Base-by-base conservation (phyloP, 2,329 filamentous ascomycete genomes). In the Sarocladium strictum region DNA sequence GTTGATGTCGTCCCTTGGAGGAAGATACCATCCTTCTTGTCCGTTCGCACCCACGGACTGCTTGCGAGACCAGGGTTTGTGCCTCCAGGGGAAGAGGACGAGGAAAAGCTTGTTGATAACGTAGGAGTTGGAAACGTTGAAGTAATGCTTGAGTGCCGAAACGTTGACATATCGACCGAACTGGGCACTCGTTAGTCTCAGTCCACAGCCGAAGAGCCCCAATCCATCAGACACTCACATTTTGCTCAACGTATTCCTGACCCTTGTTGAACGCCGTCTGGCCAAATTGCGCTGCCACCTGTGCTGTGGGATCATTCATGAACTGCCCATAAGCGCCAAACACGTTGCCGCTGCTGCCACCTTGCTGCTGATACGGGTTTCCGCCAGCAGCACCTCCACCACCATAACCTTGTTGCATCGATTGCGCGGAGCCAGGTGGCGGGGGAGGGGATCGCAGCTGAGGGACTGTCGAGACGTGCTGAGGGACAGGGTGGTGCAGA, bases 51-150 rank as follows among this genome's bases (percentile, higher is more conserved):
- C 84, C 55, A 85, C 80, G 55, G 86, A 78, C 68, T 95, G 90
- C 70, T 95, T 91, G 61, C 95, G 87, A 57, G 90, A 95, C 94
- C 94, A 99, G 5, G 93, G 93, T 75, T 92, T 92, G 72, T 99
- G 95, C 63, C 93, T 83, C 93, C 94, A 99, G 54, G 94, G 94
- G 72, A 97, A 96, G 58, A 99, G 85, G 56, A 99, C 93, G 56
- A 99, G 83, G 67, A 87, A 84, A 56, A 99, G 80, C 74, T 99
- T 99, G 74, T 87, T 90, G 67, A 95, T 79, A 67, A 99, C 94
- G 72, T 99, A 99, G 57, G 84, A 89, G 78, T 99, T 99, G 61
- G 92, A 95, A 60, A 99, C 94, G 74, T 97, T 97, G 77, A 99
- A 99, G 80, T 97, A 99, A 74, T 97, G 94, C 73, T 99, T 99